Base-by-base conservation (phyloP, 2,329 filamentous ascomycete species). In the Chaetomium olivaceum region DNA sequence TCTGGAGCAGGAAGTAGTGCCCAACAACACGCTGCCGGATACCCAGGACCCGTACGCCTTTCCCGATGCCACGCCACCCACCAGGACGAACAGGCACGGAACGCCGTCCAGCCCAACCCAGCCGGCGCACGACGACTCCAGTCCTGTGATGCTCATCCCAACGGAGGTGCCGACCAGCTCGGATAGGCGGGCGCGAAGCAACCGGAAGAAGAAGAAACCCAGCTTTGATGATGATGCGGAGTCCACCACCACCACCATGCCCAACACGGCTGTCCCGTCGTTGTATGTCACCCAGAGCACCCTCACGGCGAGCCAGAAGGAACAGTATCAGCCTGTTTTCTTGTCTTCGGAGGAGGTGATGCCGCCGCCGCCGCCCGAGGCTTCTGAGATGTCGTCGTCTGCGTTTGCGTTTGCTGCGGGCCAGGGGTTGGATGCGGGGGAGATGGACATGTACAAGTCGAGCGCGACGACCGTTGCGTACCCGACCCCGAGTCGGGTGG, bases 281-380 rank as follows among this genome's bases (percentile, higher is more conserved):
- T 55, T 74, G n/a, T 73, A 76, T 62, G 72, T 81, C 43, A 71
- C 74, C 29, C 70, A 77, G 0, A 76, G 73, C 6, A 70, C 72
- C 1, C 67, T 80, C 52, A 78, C 77, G 2, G 72, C 76, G 2
- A 77, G 77, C 55, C 78, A 80, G 63, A 77, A 75, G 69, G 67
- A 73, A 62, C 71, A 79, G 54, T 80, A 80, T 58, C 68, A 74
- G 55, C 68, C 71, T 55, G 68, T 76, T 63, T 69, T 65, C 57
- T 57, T 68, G 23, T 71, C 71, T 4, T 73, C 71, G 1, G 67
- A 72, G 23, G 58, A 55, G 1, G 61, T 67, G 51, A 29, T 29
- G 27, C 27, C 27, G 27, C 55, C 62, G 27, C 27, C 27, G 27
- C 55, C 62, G 48, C 55, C 61, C 3, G 70, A 70, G 25, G 67